Conservation (phyloP, 257 asterid genomes). For the Solanum gracilifrons region DNA sequence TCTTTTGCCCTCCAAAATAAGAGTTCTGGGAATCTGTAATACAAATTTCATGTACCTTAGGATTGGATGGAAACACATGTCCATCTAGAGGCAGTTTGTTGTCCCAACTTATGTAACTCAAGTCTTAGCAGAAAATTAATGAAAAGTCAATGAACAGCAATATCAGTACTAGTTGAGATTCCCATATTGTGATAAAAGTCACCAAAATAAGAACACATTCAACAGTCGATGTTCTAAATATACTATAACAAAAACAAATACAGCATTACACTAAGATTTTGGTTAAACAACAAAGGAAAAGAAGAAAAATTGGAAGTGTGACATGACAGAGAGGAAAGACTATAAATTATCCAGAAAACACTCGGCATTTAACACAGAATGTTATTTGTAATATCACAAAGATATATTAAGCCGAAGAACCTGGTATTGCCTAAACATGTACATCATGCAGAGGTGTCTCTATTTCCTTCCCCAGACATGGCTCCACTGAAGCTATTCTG, state of each 20-base stretch:
- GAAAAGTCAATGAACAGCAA: neutral
- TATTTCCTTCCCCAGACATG: neutral
- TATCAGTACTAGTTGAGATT: neutral
- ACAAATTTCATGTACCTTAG: neutral
- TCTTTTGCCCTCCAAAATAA: constrained; percentile 78
- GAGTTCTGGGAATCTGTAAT: neutral
- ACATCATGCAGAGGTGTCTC: constrained; percentile 1
- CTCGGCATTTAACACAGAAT: neutral
- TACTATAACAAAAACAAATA: neutral
- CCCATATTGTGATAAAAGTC: neutral
- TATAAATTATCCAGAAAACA: neutral
- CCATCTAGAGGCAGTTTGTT: neutral
- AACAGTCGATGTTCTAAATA: neutral
- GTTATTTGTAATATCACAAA: neutral
- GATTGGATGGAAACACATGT: neutral
- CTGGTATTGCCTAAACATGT: neutral
- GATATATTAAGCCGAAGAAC: neutral
- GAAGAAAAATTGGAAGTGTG: neutral
- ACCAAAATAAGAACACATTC: neutral
- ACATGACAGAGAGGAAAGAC: neutral
- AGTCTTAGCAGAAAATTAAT: neutral
- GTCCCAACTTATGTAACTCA: neutral
- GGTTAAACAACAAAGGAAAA: neutral
- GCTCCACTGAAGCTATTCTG: neutral
- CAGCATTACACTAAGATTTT: neutral